phyloP scores from a whole-genome alignment of 495 filamentous ascomycete genomes.

The Neurospora sp. region DNA sequence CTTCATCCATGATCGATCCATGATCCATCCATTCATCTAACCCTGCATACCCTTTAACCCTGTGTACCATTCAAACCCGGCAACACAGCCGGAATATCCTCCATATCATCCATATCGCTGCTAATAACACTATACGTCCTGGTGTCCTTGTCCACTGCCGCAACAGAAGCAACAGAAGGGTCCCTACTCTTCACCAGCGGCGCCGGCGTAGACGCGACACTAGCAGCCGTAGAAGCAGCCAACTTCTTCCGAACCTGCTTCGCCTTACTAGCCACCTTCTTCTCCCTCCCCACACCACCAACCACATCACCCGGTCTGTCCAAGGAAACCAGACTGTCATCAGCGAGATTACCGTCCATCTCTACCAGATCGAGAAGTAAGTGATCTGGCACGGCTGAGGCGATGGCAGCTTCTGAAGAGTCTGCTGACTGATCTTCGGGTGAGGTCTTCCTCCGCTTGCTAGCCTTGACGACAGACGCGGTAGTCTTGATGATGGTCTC shows the following conservation, averaged over 20 bases:
- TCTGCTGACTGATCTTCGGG: not conserved
- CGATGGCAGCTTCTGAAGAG: not conserved
- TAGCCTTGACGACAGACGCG: not conserved
- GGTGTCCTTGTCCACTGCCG: not conserved
- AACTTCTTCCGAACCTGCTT: not conserved
- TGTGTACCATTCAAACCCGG: not conserved
- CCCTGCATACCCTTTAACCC: not conserved
- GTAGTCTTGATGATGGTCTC: not conserved
- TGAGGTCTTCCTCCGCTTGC: not conserved
- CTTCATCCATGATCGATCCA: too few species aligned
- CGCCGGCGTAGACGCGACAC: not conserved
- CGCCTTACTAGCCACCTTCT: not conserved
- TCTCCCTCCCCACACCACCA: not conserved
- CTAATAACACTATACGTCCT: slow-evolving; percentile 3
- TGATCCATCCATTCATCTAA: not conserved
- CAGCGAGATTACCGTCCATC: not conserved
- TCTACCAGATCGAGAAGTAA: not conserved
- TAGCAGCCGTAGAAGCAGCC: not conserved
- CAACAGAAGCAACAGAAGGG: too few species aligned
- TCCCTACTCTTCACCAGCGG: not conserved
- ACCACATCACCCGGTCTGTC: not conserved
- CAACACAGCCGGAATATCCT: slow-evolving; percentile 23
- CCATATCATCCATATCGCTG: slow-evolving; percentile 24
- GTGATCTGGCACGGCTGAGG: not conserved
- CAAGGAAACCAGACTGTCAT: not conserved